Conservation (phyloP, 805 yeast species). For the Suhomyces sp. region DNA sequence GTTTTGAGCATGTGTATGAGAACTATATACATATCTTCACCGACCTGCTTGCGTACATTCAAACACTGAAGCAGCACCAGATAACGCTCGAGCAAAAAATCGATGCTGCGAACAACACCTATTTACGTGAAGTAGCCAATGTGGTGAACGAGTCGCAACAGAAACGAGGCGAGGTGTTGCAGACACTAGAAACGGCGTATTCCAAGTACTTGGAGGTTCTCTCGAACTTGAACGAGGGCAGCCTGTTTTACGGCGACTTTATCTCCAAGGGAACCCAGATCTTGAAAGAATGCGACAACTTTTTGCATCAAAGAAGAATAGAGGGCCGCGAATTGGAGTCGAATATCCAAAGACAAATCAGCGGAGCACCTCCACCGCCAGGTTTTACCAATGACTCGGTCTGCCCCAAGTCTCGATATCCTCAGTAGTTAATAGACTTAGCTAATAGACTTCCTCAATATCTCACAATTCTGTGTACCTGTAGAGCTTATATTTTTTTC, state of each 20-base stretch:
- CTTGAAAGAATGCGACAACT: constrained; percentile 48
- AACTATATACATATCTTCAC: constrained; percentile 47
- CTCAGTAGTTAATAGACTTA: not conserved
- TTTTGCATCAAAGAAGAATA: constrained; percentile 47
- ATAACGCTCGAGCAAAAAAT: constrained; percentile 14
- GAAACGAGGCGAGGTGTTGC: constrained; percentile 49
- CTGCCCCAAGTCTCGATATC: constrained; percentile 4
- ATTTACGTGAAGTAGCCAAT: constrained; percentile 6
- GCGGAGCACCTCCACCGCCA: not conserved
- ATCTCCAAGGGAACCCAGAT: constrained; percentile 44
- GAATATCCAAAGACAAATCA: constrained; percentile 1
- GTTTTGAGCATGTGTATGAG: constrained; percentile 38
- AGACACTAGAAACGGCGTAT: constrained; percentile 48
- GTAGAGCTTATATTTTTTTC: not conserved
- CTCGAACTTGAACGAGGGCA: constrained; percentile 63
- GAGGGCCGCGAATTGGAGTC: constrained; percentile 53
- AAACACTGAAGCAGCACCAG: constrained; percentile 32
- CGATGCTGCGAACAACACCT: constrained; percentile 11
- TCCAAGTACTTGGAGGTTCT: constrained; percentile 53
- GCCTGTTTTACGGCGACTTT: constrained; percentile 66
- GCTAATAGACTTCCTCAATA: too few species aligned
- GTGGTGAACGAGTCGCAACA: constrained; percentile 18
- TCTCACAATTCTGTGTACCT: not conserved
- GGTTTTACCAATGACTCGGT: not conserved
- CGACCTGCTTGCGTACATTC: constrained; percentile 47